Base-by-base conservation (phyloP, 2,329 filamentous ascomycete genomes). In the Arthrobotrys megalospora region DNA sequence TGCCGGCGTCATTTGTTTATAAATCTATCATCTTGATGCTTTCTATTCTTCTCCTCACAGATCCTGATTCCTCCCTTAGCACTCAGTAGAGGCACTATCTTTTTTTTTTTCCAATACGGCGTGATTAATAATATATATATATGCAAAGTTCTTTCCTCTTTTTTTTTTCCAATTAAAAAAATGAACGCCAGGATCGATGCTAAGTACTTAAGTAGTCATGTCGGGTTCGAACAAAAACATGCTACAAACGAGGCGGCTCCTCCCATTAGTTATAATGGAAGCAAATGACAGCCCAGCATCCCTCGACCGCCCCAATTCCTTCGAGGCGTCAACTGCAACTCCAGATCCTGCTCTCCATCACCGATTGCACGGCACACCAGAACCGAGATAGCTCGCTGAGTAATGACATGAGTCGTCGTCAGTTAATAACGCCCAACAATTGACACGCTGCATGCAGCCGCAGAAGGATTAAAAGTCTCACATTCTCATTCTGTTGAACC, bases 271-370 rank as follows among this genome's bases (percentile, higher is more conserved):
- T 86, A 97, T 71, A 96, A 81, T 28, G 93, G 93, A 80, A 97
- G 85, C 80, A 98, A 89, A 85, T 97, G 94, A 84, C 95, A 99
- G 68, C 95, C 95, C 82, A 99, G 86, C 84, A 96, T 86, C 11
- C 95, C 96, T 84, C 93, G 88, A 34, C 96, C 96, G 81, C 95
- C 95, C 95, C 96, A 99, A 83, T 94, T 88, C 52, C 90, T 89
- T 81, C 90, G 88, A 66, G 95, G 95, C 58, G 87, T 93, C 80
- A 99, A 85, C 8, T 65, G 76, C 21, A 81, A 58, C 14, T 77
- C 52, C 70, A 80, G 24, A 72, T 80, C 76, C 28, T 71, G 60
- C 47, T 79, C 72, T 11, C 84, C 34, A n/a, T 66, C 43, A 6
- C 60, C 73, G 52, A 53, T 36, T 34, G 53, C 64, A 63, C 73